phyloP scores from a whole-genome alignment of 331 rosid species.

The Rosa hybrid region DNA sequence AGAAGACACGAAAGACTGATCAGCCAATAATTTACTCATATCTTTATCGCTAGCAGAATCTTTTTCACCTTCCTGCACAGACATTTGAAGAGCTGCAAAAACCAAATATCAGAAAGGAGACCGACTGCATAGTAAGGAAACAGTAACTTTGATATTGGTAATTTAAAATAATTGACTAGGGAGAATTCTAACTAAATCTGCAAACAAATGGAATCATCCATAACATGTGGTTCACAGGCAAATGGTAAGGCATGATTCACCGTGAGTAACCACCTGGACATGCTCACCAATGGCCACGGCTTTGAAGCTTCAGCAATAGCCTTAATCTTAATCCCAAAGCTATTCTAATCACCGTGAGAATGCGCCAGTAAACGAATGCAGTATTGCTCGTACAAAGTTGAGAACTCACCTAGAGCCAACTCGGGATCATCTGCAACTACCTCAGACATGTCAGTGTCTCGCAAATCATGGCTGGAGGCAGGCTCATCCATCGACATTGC shows the following conservation, averaged over 20 bases:
- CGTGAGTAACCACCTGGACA: background rate
- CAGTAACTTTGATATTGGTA: background rate
- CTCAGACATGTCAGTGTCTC: conserved; percentile 89
- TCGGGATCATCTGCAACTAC: conserved; percentile 81
- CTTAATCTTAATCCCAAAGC: background rate
- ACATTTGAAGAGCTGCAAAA: conserved; percentile 80
- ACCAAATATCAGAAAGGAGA: conserved; percentile 2
- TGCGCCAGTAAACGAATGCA: background rate
- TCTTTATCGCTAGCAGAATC: conserved; percentile 72
- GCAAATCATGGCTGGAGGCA: conserved; percentile 49
- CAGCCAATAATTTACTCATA: conserved; percentile 86
- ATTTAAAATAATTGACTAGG: background rate
- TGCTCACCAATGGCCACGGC: background rate
- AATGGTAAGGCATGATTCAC: background rate
- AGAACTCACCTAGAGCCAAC: conserved; percentile 79
- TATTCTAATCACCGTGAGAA: conserved; percentile 5
- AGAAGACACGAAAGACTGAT: conserved; percentile 91
- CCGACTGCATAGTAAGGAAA: background rate
- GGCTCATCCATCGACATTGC: conserved; percentile 99
- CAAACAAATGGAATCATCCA: background rate
- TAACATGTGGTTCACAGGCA: background rate
- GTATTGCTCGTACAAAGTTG: background rate
- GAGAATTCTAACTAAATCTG: background rate
- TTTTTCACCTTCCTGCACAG: conserved; percentile 65
- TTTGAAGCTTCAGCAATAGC: background rate